Percentiles rank a stretch among this genome's conserved stretches.
These are phyloP conservation scores for Penium margaritaceum DNA, from an alignment of 139 green algal genomes.

Conservation along the genomic window DNA sequence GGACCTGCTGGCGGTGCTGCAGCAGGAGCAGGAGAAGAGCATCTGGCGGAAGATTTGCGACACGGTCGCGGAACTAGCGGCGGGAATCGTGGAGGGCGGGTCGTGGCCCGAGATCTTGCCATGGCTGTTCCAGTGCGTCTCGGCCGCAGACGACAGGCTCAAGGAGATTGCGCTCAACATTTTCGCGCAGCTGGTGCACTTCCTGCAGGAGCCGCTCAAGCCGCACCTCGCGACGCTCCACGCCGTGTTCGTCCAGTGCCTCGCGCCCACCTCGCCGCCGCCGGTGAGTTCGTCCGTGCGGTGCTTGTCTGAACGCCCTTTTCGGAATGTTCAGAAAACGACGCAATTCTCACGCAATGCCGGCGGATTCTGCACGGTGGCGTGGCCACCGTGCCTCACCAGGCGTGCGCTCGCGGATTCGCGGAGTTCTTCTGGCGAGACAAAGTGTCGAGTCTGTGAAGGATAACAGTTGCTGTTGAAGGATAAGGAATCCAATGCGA, in stretches of 20 bases:
- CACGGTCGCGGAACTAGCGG: constrained; percentile 72
- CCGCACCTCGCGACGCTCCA: constrained; percentile 51
- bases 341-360: too few species aligned
- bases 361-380: too few species aligned
- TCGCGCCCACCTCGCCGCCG: constrained; percentile 11
- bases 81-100: constrained; percentile 43
- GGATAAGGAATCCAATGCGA: too few species aligned
- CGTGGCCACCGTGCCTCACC: too few species aligned
- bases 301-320: too few species aligned
- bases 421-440: too few species aligned
- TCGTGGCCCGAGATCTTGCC: constrained; percentile 89
- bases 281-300: too few species aligned
- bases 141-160: constrained; percentile 44
- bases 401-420: too few species aligned
- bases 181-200: constrained; percentile 67
- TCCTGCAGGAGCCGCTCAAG: constrained; percentile 58
- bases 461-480: too few species aligned
- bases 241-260: constrained; percentile 37
- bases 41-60: constrained; percentile 70
- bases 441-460: too few species aligned
- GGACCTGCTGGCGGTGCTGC: constrained; percentile 60
- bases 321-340: too few species aligned
- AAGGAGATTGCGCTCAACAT: constrained; percentile 48
- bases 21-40: constrained; percentile 47
- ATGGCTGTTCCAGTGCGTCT: constrained; percentile 75